Evolutionary conservation across 768 basidiomycete genomes (phyloP).

Genomic region (Russula emetica): DNA sequence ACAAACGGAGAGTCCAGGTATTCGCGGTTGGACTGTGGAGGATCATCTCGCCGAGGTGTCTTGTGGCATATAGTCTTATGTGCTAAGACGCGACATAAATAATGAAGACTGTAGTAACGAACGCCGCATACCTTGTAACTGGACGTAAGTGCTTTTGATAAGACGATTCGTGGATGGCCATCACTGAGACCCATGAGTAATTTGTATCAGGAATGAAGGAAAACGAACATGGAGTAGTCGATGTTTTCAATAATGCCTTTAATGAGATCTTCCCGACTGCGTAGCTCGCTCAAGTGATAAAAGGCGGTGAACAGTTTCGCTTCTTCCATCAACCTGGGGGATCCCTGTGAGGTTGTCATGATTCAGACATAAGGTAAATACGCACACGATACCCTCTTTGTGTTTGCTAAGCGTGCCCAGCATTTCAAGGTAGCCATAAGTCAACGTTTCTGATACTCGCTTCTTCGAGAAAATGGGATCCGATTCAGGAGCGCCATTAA

Average conservation of each 20-base stretch:
- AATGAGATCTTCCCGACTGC: slow-evolving; percentile 87
- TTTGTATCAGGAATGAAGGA: neutral
- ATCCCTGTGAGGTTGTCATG: neutral
- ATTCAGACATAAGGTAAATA: neutral
- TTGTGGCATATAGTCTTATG: slow-evolving; percentile 83
- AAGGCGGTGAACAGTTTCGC: slow-evolving; percentile 93
- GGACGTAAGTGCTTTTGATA: slow-evolving; percentile 93
- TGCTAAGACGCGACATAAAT: slow-evolving; percentile 45
- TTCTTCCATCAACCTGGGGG: slow-evolving; percentile 74
- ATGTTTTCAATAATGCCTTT: slow-evolving; percentile 87
- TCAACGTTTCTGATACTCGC: slow-evolving; percentile 75
- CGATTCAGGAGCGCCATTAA: slow-evolving; percentile 64
- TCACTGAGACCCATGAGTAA: slow-evolving; percentile 51
- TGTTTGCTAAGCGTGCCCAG: slow-evolving; percentile 86
- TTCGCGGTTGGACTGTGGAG: slow-evolving; percentile 59
- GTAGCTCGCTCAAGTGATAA: slow-evolving; percentile 89
- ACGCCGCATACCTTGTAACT: slow-evolving; percentile 66
- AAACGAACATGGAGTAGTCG: slow-evolving; percentile 80
- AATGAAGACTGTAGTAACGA: neutral
- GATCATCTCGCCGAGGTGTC: slow-evolving; percentile 78
- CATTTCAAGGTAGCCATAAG: slow-evolving; percentile 94
- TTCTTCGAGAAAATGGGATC: slow-evolving; percentile 84
- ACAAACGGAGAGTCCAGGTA: slow-evolving; percentile 84
- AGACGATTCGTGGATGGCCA: slow-evolving; percentile 87
- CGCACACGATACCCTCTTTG: slow-evolving; percentile 81